phyloP scores from a whole-genome alignment of 805 yeast species.

The Priceomyces carsonii region DNA sequence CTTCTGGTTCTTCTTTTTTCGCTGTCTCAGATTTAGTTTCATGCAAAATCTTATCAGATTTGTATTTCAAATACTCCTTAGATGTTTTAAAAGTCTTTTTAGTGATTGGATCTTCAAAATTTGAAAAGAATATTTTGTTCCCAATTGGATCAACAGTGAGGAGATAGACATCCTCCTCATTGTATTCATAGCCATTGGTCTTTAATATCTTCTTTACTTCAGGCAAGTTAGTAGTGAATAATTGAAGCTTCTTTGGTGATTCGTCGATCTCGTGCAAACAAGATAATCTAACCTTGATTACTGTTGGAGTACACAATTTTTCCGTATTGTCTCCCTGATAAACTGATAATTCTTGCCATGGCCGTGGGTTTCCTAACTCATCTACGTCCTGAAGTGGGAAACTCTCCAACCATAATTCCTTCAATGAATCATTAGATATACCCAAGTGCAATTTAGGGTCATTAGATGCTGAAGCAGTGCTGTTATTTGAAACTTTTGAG shows the following conservation, averaged over 20 bases:
- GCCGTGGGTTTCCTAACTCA: constrained; percentile 31
- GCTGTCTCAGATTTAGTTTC: constrained; percentile 9
- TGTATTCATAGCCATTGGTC: constrained; percentile 6
- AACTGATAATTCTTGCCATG: constrained; percentile 42
- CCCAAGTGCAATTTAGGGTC: constrained; percentile 45
- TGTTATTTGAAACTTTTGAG: constrained; percentile 49
- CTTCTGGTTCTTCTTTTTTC: constrained; percentile 2
- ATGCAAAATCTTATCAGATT: constrained; percentile 22
- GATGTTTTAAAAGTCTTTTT: constrained; percentile 19
- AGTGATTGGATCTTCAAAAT: constrained; percentile 20
- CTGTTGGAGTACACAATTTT: constrained; percentile 26
- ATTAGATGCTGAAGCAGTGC: constrained; percentile 23
- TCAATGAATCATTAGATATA: constrained; percentile 62
- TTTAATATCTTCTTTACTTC: constrained; percentile 20
- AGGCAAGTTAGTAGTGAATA: constrained; percentile 32
- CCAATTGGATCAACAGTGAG: constrained; percentile 35
- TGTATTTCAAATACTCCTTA: constrained; percentile 27
- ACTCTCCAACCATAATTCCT: constrained; percentile 72
- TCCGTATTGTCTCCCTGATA: constrained; percentile 39
- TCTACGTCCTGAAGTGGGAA: constrained; percentile 52
- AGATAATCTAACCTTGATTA: constrained; percentile 37
- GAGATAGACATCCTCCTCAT: constrained; percentile 11
- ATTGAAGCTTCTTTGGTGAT: constrained; percentile 21
- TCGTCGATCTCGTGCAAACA: constrained; percentile 10
- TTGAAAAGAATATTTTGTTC: constrained; percentile 29